A percentile compares a stretch with the other conserved stretches of the same genome.
Conservation (phyloP, 139 green algal genomes). For the Tetradesmus obliquus region DNA sequence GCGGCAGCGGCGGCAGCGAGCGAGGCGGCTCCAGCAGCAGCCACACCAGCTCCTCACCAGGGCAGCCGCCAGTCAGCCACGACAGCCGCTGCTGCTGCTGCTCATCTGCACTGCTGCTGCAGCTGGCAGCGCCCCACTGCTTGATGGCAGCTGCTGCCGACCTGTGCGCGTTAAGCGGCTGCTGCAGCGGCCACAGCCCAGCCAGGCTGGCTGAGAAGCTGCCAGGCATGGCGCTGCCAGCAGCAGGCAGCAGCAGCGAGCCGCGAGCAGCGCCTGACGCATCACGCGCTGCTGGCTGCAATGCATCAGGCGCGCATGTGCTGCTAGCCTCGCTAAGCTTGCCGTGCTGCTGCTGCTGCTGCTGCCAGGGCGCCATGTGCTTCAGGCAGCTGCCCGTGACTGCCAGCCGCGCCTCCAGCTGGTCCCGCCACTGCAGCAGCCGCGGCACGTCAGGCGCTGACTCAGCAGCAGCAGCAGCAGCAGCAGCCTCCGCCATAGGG, state of each 20-base stretch:
- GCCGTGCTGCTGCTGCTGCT: background rate
- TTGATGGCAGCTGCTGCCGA: background rate
- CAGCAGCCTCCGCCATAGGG: no score
- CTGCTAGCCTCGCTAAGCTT: background rate
- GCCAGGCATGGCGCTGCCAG: conserved; percentile 4
- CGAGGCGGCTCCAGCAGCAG: conserved; percentile 16
- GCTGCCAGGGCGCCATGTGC: conserved; percentile 14
- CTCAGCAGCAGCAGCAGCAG: background rate
- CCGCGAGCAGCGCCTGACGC: background rate
- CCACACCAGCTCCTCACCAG: conserved; percentile 20
- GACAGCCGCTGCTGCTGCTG: background rate
- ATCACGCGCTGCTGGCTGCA: background rate
- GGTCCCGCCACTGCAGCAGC: background rate
- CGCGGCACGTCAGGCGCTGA: background rate
- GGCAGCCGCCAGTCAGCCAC: conserved; percentile 17
- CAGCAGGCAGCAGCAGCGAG: background rate
- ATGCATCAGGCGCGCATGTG: background rate
- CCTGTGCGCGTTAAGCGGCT: background rate
- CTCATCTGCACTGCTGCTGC: background rate
- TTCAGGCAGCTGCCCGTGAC: background rate
- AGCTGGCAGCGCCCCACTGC: background rate
- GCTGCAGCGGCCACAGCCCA: conserved; percentile 48
- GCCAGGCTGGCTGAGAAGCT: conserved; percentile 3
- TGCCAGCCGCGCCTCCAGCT: background rate
- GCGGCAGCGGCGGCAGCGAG: background rate